A percentile compares a stretch with the other conserved stretches of the same genome.
phyloP scores from a whole-genome alignment of 805 yeast genomes.

The Lipomyces chichibuensis region DNA sequence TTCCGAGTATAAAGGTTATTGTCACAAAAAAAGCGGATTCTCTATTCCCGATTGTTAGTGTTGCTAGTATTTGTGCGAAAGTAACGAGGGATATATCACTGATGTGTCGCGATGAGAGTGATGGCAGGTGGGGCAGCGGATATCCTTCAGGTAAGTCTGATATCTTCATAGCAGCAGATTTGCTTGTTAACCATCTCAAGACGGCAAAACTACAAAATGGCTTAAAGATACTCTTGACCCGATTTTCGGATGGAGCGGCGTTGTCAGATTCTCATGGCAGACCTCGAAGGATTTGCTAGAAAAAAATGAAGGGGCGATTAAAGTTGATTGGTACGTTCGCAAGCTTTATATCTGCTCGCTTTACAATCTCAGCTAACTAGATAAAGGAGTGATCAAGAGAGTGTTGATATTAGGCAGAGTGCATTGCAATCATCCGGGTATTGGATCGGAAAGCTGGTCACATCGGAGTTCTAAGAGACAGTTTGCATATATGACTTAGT shows the following conservation, averaged over 20 bases:
- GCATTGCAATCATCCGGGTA: neutral
- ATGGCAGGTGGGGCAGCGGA: slow-evolving; percentile 76
- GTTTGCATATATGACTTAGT: neutral
- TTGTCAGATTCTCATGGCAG: slow-evolving; percentile 90
- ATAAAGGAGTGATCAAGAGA: slow-evolving; percentile 16
- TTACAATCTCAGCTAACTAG: neutral
- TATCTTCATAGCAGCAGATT: neutral
- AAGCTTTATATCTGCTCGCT: neutral
- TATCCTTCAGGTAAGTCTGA: slow-evolving; percentile 62
- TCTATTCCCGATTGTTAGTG: slow-evolving; percentile 85
- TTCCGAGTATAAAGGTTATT: slow-evolving; percentile 71
- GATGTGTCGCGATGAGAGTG: slow-evolving; percentile 39
- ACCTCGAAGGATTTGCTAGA: slow-evolving; percentile 75
- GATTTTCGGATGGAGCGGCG: slow-evolving; percentile 82
- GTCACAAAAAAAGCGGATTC: slow-evolving; percentile 97
- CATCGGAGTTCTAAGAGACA: slow-evolving; percentile 15
- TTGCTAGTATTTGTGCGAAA: slow-evolving; percentile 94
- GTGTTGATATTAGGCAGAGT: slow-evolving; percentile 15
- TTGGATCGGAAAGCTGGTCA: slow-evolving; percentile 23
- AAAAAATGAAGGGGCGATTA: slow-evolving; percentile 9
- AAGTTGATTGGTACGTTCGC: slow-evolving; percentile 24
- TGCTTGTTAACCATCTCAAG: slow-evolving; percentile 43
- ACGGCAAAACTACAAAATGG: slow-evolving; percentile 85
- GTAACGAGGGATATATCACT: slow-evolving; percentile 84
- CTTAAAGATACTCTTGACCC: slow-evolving; percentile 62